These are phyloP conservation scores for Penicillium tannophilum DNA, from an alignment of 495 filamentous ascomycete species.

Conservation along the genomic window DNA sequence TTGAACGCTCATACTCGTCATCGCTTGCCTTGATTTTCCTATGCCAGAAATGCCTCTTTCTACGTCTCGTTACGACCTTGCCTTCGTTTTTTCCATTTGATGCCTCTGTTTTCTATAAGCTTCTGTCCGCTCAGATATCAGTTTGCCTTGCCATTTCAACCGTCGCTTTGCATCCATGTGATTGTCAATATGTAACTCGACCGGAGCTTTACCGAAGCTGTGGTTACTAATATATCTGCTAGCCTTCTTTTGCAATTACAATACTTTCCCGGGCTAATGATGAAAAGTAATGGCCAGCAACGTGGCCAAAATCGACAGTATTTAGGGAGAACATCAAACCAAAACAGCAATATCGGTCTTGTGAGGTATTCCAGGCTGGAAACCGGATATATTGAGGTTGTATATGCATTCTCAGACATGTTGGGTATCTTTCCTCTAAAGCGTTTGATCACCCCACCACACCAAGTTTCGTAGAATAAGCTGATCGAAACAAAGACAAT, in stretches of 20 bases:
- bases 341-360: too few relatives aligned
- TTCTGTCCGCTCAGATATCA: constrained; percentile 11
- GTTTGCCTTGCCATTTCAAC: constrained; percentile 3
- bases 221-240: constrained; percentile 12
- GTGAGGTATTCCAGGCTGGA: not conserved
- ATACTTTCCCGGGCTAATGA: not conserved
- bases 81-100: constrained; percentile 10
- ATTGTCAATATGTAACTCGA: constrained; percentile 7
- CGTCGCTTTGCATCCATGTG: constrained; percentile 13
- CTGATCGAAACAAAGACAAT: constrained; percentile 7
- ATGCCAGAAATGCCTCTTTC: constrained; percentile 15
- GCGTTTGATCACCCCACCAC: constrained; percentile 12
- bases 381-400: constrained; percentile 14
- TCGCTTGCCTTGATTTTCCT: constrained; percentile 7
- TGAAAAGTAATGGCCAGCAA: not conserved
- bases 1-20: constrained; percentile 6
- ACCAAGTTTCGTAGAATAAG: constrained; percentile 7
- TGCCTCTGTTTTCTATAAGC: constrained; percentile 10
- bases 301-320: too few relatives aligned
- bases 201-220: not conserved
- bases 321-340: too few relatives aligned
- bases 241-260: not conserved
- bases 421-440: constrained; percentile 34
- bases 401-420: constrained; percentile 26
- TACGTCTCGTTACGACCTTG: constrained; percentile 27